Conservation (phyloP, 2,329 filamentous ascomycete genomes). For the Coniochaeta pulveracea region DNA sequence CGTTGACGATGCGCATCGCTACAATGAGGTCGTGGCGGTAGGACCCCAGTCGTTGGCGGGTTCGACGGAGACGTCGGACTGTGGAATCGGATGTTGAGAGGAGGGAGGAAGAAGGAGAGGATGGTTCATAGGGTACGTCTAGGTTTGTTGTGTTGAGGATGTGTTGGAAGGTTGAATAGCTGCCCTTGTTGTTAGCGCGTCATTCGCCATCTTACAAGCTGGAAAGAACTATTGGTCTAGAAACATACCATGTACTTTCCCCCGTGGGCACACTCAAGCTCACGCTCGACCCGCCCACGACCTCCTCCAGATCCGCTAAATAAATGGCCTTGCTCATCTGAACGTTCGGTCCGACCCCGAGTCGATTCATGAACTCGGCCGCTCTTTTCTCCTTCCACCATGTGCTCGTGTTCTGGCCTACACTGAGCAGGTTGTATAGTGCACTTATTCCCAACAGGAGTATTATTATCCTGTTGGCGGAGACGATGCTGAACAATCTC, state of each 20-base stretch:
- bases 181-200: slow-evolving; percentile 12
- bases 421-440: slow-evolving; percentile 63
- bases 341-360: slow-evolving; percentile 69
- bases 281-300: slow-evolving; percentile 25
- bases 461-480: slow-evolving; percentile 66
- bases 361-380: slow-evolving; percentile 64
- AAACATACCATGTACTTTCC: too few relatives aligned
- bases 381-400: slow-evolving; percentile 86
- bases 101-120: slow-evolving; percentile 32
- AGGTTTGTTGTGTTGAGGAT: slow-evolving; percentile 47
- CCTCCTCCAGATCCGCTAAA: slow-evolving; percentile 66
- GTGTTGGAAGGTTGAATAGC: slow-evolving; percentile 51
- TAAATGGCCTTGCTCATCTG: slow-evolving; percentile 83
- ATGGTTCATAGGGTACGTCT: slow-evolving; percentile 41
- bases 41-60: slow-evolving; percentile 70
- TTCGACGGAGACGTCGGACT: slow-evolving; percentile 58
- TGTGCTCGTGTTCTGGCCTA: slow-evolving; percentile 57
- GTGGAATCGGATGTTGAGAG: slow-evolving; percentile 39
- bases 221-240: too few relatives aligned
- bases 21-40: slow-evolving; percentile 88
- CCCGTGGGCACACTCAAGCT: slow-evolving; percentile 20
- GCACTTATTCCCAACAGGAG: slow-evolving; percentile 56
- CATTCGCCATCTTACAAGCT: not conserved
- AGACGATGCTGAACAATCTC: slow-evolving; percentile 55
- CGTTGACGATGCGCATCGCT: slow-evolving; percentile 81